Conservation (phyloP, 2,329 filamentous ascomycete genomes). For the Arthrobotrys pseudoclavata region DNA sequence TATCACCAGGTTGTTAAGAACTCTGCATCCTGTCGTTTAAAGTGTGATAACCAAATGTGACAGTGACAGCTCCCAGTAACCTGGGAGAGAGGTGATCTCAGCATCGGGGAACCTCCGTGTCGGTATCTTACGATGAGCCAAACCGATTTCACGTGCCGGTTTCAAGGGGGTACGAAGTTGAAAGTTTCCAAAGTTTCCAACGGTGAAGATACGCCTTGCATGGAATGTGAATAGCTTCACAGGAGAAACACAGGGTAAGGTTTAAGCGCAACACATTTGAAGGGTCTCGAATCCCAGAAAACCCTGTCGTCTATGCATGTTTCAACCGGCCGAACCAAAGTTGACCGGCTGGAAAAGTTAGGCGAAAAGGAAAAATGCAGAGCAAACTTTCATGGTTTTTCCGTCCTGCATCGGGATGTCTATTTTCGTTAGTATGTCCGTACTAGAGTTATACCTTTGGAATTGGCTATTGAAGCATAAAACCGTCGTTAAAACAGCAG, state of each 20-base stretch:
- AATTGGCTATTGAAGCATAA: slow-evolving; percentile 18
- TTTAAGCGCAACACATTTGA: slow-evolving; percentile 39
- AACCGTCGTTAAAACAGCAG: background rate
- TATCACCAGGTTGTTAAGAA: slow-evolving; percentile 28
- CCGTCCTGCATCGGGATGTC: slow-evolving; percentile 27
- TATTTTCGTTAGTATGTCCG: slow-evolving; percentile 22
- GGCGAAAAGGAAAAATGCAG: slow-evolving; percentile 37
- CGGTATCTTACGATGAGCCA: slow-evolving; percentile 17
- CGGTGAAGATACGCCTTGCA: slow-evolving; percentile 8
- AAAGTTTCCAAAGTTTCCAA: background rate
- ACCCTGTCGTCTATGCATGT: slow-evolving; percentile 52
- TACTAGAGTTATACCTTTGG: slow-evolving; percentile 12
- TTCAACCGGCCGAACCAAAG: slow-evolving; percentile 40
- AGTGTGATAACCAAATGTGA: slow-evolving; percentile 28
- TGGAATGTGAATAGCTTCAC: slow-evolving; percentile 25
- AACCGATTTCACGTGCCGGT: slow-evolving; percentile 11
- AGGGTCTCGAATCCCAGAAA: slow-evolving; percentile 21
- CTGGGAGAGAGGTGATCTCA: slow-evolving; percentile 23
- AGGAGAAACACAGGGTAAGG: slow-evolving; percentile 17
- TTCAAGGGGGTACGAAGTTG: slow-evolving; percentile 14
- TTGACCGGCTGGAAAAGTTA: slow-evolving; percentile 27
- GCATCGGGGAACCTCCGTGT: slow-evolving; percentile 21
- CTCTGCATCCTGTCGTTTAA: slow-evolving; percentile 22
- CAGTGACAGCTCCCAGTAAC: slow-evolving; percentile 16
- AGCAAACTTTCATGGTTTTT: slow-evolving; percentile 38